phyloP scores from a whole-genome alignment of 1,284 basidiomycete species.

The Pyrrhoderma lamaoense region DNA sequence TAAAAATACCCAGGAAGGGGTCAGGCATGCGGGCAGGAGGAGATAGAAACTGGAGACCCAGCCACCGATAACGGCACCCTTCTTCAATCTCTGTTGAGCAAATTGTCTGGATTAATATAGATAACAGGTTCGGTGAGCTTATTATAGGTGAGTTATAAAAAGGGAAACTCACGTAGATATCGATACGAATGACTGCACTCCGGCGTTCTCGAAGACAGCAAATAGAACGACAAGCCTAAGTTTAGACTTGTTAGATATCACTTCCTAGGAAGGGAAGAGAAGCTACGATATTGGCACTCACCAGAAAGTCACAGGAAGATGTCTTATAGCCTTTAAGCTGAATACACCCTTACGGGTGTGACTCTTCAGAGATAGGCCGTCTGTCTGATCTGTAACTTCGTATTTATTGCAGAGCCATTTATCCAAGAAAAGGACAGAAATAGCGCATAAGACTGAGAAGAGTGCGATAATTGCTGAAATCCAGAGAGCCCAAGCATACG shows the following conservation, averaged over 20 bases:
- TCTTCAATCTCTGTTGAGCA: conserved; percentile 37
- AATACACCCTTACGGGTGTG: conserved; percentile 27
- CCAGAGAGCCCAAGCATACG: conserved; percentile 39
- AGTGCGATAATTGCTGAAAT: conserved; percentile 35
- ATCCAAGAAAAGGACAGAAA: conserved; percentile 34
- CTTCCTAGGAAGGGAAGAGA: not conserved
- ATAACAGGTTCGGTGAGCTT: not conserved
- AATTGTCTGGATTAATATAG: conserved; percentile 28
- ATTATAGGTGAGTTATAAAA: not conserved
- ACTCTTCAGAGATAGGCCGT: conserved; percentile 28
- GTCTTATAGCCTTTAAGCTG: conserved; percentile 30
- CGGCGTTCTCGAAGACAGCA: conserved; percentile 38
- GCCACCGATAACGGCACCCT: conserved; percentile 40
- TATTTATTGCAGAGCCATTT: conserved; percentile 32
- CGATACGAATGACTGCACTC: conserved; percentile 39
- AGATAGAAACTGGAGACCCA: conserved; percentile 44
- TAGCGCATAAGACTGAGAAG: conserved; percentile 35
- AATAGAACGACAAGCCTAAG: conserved; percentile 35
- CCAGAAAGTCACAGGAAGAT: conserved; percentile 35
- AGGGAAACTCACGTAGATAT: conserved; percentile 34
- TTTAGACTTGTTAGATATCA: not conserved
- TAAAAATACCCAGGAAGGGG: conserved; percentile 39
- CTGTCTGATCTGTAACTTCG: conserved; percentile 34
- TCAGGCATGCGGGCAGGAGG: conserved; percentile 36
- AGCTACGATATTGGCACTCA: not conserved